phyloP scores from a whole-genome alignment of 306 rosid genomes.

The Myrica gale region DNA sequence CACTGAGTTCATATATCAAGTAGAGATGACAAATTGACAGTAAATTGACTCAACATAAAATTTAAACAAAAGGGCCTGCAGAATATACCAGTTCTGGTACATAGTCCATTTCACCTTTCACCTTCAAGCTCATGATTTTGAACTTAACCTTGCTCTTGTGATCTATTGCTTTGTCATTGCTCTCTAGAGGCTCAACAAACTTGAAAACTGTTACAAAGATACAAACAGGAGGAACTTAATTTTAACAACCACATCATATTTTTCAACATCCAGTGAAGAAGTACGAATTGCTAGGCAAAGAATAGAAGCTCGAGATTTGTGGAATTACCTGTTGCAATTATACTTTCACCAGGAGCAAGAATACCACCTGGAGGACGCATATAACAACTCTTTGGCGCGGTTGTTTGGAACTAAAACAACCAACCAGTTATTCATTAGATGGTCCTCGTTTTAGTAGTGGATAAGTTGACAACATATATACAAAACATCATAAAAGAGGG shows the following conservation, averaged over 20 bases:
- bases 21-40: not conserved
- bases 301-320: too few relatives aligned
- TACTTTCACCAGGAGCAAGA: slow-evolving; percentile 79
- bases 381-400: slow-evolving; percentile 92
- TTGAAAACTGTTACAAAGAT: slow-evolving; percentile 66
- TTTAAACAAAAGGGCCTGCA: slow-evolving; percentile 14
- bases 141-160: slow-evolving; percentile 84
- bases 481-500: not conserved
- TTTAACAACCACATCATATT: slow-evolving; percentile 8
- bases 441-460: slow-evolving; percentile 15
- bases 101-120: slow-evolving; percentile 73
- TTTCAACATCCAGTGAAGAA: not conserved
- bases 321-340: slow-evolving; percentile 69
- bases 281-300: not conserved
- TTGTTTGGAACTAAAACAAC: slow-evolving; percentile 78
- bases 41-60: slow-evolving; percentile 13
- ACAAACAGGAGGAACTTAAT: slow-evolving; percentile 24
- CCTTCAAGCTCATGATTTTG: slow-evolving; percentile 93
- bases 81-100: slow-evolving; percentile 79
- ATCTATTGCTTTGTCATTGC: slow-evolving; percentile 65
- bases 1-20: slow-evolving; percentile 20
- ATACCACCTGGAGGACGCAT: slow-evolving; percentile 95
- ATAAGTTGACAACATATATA: not conserved
- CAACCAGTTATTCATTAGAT: slow-evolving; percentile 25
- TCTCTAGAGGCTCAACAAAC: slow-evolving; percentile 92